Conservation (phyloP, 257 asterid genomes). For the Solanum habrochaites region DNA sequence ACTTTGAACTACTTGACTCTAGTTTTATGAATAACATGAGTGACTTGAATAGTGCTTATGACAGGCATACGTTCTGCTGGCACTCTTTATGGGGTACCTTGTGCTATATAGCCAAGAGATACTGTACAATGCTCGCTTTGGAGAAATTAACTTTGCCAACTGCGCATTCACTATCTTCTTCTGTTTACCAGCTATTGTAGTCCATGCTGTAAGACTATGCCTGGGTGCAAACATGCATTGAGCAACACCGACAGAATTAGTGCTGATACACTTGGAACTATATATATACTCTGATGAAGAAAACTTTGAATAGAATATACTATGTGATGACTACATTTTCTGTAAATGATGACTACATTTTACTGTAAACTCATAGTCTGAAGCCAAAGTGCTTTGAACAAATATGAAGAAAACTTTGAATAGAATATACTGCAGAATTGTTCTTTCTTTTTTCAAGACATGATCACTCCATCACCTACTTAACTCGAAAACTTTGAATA, state of each 20-base stretch:
- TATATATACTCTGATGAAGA: background rate
- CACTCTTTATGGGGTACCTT: background rate
- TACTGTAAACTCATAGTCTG: background rate
- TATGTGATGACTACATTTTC: no score
- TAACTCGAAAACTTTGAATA: no score
- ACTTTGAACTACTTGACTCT: background rate
- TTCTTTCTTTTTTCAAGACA: background rate
- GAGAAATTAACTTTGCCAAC: background rate
- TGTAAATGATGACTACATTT: background rate
- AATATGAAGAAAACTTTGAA: background rate
- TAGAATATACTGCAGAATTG: background rate
- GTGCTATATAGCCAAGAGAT: background rate
- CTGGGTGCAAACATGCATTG: background rate
- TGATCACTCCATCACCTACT: background rate
- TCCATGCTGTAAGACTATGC: background rate
- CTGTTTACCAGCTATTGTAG: background rate
- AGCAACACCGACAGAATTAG: background rate
- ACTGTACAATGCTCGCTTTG: background rate
- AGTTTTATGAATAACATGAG: background rate
- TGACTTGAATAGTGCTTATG: background rate
- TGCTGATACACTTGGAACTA: background rate
- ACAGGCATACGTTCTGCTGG: background rate
- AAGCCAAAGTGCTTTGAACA: background rate
- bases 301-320: no score
- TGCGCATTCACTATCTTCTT: background rate